Base-by-base conservation (phyloP, 495 filamentous ascomycete species). In the Bombardia bombarda region DNA sequence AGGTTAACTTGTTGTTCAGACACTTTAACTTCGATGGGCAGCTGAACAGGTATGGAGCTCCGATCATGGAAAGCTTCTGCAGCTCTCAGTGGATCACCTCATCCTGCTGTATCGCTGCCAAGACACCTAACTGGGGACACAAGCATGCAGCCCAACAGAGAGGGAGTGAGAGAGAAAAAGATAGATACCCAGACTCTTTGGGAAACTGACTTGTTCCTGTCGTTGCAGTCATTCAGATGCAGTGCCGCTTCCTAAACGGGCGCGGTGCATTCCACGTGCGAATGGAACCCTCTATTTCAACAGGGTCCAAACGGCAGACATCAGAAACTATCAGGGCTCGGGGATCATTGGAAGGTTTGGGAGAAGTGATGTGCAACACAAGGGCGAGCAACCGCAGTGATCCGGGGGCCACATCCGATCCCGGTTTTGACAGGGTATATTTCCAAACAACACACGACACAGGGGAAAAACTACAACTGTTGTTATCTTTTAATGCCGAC, bases 401-500 rank as follows among this genome's bases (percentile, higher is more conserved):
- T 19, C 28, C 12, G 25, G 20, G 40, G 26, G 40, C 40, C 28
- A 12, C 25, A 44, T 38, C 34, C 24, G 19, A 47, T 32, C 39
- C 40, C 25, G 6, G 40, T 16, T 46, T 38, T 26, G 38, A 43
- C 23, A 34, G 32, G n/a, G 17, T 45, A n/a, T 16, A 1, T 22
- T 22, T 22, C 28, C 10, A 30, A 30, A 32, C 30, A 14, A 42
- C 13, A 14, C 23, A 16, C 17, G 16, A 21, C 32, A 21, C 36
- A 32, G 21, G 20, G 36, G 28, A 10, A 19, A 12, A 7, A 12
- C 12, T 25, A 34, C 16, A 42, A 30, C n/a, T 37, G 31, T 43
- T 26, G 20, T 56, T 53, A 80, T 52, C 75, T 78, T 63, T 95
- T 95, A 25, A 95, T 72, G 12, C 92, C 92, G 38, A 92, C 89